Evolutionary conservation across 2,329 filamentous ascomycete species (phyloP), one percentile per base, ranked within the genome.

Genomic region (Epichloe glyceriae): DNA sequence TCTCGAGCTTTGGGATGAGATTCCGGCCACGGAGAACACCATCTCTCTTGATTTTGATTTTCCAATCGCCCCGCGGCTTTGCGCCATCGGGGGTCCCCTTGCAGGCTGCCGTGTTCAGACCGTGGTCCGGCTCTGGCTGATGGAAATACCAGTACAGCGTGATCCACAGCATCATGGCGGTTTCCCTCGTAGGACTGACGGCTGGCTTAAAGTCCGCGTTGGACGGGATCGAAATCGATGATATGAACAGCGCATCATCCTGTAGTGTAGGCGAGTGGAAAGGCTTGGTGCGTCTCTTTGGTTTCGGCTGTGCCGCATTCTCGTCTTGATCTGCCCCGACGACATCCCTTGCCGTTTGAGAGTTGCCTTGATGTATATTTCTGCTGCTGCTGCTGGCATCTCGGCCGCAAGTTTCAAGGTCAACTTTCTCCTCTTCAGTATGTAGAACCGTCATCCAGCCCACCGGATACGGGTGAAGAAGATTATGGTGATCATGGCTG

Each of bases 71-170:
- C 56, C 79, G 82, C 2, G 91, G 91, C 56, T 80, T 83, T 5
- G 86, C 91, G 5, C 69, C 64, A 17, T 78, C 70, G 0, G 85
- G 85, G 0, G 88, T 91, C 52, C 74, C 64, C 56, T 75, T 77
- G 1, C 83, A 86, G 0, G 78, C 72, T 5, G 79, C 71, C 6
- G 79, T 86, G 17, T 74, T 73, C 35, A 93, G 62, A 47, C 79
- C 76, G 0, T 78, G 73, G 20, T 76, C 73, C 0, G 91, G 91
- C 58, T 84, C 77, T 1, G 82, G 77, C 65, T 95, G 88, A 69
- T 96, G 90, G 60, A 96, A 97, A 72, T 97, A 97, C 91, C 91
- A 97, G 72, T 88, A 95, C 41, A 97, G 73, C 1, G 88, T 90
- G 35, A 89, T 82, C 87, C 88, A 97, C 6, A 97, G 76, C 85